Evolutionary conservation across 1,284 basidiomycete genomes (phyloP).

Genomic region (Cryptococcus sp.): DNA sequence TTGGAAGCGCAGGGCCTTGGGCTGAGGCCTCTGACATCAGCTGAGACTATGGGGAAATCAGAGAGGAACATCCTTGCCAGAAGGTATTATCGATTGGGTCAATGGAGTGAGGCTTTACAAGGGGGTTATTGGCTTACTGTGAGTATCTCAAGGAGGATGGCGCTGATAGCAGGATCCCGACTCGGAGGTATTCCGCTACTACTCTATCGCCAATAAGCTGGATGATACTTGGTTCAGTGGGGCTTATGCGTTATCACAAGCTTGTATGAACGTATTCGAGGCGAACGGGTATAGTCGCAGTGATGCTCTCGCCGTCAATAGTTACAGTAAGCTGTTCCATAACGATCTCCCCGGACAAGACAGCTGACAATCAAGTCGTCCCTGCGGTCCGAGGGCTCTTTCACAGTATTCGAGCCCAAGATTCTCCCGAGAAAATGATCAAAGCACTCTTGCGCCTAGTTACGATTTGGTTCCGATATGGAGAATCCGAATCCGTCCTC

Average conservation of each 20-base stretch:
- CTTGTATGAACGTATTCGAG: conserved; percentile 35
- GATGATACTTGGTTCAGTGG: conserved; percentile 32
- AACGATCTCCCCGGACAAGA: not conserved
- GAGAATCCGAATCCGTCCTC: conserved; percentile 76
- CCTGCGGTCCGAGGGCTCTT: conserved; percentile 39
- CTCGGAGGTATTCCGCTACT: conserved; percentile 30
- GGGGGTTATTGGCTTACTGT: conserved; percentile 30
- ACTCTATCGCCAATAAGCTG: conserved; percentile 28
- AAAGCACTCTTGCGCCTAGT: conserved; percentile 86
- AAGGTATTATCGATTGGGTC: conserved; percentile 28
- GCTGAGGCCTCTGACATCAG: conserved; percentile 15
- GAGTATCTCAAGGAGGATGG: conserved; percentile 3
- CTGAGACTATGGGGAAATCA: not conserved
- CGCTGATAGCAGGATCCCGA: conserved; percentile 23
- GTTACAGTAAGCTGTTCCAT: conserved; percentile 25
- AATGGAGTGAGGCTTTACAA: conserved; percentile 35
- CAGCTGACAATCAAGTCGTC: conserved; percentile 23
- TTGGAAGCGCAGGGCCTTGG: conserved; percentile 22
- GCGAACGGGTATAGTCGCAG: conserved; percentile 12
- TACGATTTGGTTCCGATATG: conserved; percentile 98
- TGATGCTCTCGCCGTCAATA: conserved; percentile 25
- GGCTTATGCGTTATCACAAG: conserved; percentile 28
- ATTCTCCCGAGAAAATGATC: conserved; percentile 35
- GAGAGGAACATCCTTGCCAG: conserved; percentile 20
- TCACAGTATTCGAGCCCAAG: conserved; percentile 27